Evolutionary conservation across 1,284 basidiomycete species (phyloP).

Genomic region (Cryptococcus sp.): DNA sequence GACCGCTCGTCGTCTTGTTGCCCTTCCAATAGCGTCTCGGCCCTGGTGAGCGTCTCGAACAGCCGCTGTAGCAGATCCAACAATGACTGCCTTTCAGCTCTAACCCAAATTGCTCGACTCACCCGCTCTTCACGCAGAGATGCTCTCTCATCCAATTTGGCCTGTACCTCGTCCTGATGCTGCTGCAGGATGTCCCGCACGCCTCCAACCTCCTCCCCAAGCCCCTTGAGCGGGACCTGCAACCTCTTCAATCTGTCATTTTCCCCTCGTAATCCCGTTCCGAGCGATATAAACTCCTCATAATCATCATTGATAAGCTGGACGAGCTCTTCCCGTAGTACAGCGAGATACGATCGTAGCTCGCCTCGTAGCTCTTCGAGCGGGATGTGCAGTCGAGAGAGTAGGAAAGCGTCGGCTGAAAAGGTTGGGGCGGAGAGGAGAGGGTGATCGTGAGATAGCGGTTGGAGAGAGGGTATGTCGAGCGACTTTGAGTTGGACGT

Average conservation of each 20-base stretch:
- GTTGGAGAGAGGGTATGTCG: slow-evolving; percentile 66
- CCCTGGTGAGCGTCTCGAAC: slow-evolving; percentile 74
- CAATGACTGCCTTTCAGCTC: slow-evolving; percentile 54
- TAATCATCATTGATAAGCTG: slow-evolving; percentile 96
- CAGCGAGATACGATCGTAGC: slow-evolving; percentile 73
- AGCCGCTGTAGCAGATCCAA: slow-evolving; percentile 79
- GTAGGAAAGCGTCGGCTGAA: slow-evolving; percentile 78
- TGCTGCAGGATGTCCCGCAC: slow-evolving; percentile 40
- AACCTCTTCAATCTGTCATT: slow-evolving; percentile 64
- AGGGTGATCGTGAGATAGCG: slow-evolving; percentile 72
- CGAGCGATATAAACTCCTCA: slow-evolving; percentile 92
- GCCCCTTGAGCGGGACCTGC: slow-evolving; percentile 57
- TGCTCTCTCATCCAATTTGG: slow-evolving; percentile 66
- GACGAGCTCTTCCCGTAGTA: slow-evolving; percentile 85
- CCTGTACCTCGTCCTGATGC: slow-evolving; percentile 65
- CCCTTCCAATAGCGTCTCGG: slow-evolving; percentile 66
- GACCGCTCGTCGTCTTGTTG: slow-evolving; percentile 21
- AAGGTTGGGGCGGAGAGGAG: slow-evolving; percentile 64
- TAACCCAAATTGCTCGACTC: neutral
- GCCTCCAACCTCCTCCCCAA: slow-evolving; percentile 60
- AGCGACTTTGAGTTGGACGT: slow-evolving; percentile 24
- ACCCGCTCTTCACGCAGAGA: slow-evolving; percentile 78
- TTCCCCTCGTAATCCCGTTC: slow-evolving; percentile 80
- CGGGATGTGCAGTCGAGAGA: slow-evolving; percentile 78
- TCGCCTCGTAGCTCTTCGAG: slow-evolving; percentile 81